phyloP scores from a whole-genome alignment of 1,284 basidiomycete species.

The Grifola frondosa region DNA sequence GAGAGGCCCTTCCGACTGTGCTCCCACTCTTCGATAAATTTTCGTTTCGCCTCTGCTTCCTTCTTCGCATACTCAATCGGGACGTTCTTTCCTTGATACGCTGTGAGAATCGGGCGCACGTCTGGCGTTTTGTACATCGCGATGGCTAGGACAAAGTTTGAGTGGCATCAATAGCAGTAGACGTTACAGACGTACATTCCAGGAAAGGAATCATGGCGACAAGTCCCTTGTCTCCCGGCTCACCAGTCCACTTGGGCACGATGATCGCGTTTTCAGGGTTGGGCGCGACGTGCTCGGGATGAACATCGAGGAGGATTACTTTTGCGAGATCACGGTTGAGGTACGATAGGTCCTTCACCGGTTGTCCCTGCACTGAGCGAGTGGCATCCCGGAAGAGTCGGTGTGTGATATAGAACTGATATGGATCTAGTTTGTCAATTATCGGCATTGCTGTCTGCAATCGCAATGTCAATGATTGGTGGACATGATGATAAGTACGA shows the following conservation, averaged over 20 bases:
- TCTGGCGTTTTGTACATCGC: conserved; percentile 85
- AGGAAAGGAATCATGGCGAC: conserved; percentile 95
- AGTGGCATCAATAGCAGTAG: background rate
- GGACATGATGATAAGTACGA: background rate
- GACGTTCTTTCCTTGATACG: conserved; percentile 87
- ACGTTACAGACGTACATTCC: conserved; percentile 63
- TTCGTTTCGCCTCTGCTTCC: conserved; percentile 78
- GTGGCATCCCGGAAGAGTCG: conserved; percentile 91
- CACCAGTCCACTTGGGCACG: conserved; percentile 87
- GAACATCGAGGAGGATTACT: conserved; percentile 87
- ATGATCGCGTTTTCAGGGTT: conserved; percentile 92
- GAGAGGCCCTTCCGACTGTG: conserved; percentile 48
- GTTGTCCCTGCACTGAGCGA: conserved; percentile 72
- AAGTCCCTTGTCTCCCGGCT: conserved; percentile 76
- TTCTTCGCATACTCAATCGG: conserved; percentile 86
- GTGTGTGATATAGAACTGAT: conserved; percentile 87
- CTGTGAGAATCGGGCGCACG: conserved; percentile 83
- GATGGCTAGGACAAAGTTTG: conserved; percentile 56
- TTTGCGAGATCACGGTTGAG: conserved; percentile 93
- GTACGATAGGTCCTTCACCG: conserved; percentile 91
- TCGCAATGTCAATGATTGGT: conserved; percentile 5
- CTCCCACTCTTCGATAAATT: conserved; percentile 83
- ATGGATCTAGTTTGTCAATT: conserved; percentile 93
- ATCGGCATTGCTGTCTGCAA: conserved; percentile 84
- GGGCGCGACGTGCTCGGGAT: conserved; percentile 71